These are phyloP conservation scores for Phytopythium cucurbitacearum DNA, from an alignment of 352 stramenopile genomes.

Conservation along the genomic window DNA sequence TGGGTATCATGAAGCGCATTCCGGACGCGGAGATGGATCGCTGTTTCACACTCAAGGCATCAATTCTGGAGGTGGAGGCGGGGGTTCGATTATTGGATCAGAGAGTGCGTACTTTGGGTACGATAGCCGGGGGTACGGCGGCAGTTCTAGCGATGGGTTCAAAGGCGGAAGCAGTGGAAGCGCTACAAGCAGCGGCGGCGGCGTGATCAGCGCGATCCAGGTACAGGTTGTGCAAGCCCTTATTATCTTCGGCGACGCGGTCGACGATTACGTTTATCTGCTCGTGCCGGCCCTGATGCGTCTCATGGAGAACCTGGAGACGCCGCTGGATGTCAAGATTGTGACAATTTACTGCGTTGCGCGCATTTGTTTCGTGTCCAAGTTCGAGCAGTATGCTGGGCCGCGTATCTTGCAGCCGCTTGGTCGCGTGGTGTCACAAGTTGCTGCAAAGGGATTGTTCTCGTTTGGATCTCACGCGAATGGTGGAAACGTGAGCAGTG, in stretches of 20 bases:
- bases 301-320: constrained; percentile 90
- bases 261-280: constrained; percentile 94
- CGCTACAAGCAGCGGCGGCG: constrained; percentile 10
- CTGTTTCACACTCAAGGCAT: too few relatives aligned
- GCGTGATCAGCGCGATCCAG: constrained; percentile 44
- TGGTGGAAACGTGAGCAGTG: constrained; percentile 8
- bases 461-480: constrained; percentile 21
- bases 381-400: constrained; percentile 78
- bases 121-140: constrained; percentile 1
- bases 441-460: constrained; percentile 66
- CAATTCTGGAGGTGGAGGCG: constrained; percentile 6
- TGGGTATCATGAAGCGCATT: too few relatives aligned
- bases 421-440: constrained; percentile 68
- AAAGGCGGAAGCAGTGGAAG: constrained; percentile 9
- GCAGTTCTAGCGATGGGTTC: background rate
- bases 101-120: constrained; percentile 9
- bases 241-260: constrained; percentile 88
- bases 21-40: too few relatives aligned
- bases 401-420: constrained; percentile 65
- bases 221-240: constrained; percentile 86
- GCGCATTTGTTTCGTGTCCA: constrained; percentile 56
- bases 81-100: background rate
- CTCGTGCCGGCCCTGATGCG: constrained; percentile 92
- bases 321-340: constrained; percentile 71
- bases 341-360: constrained; percentile 68